These are phyloP conservation scores for Petunia secreta DNA, from an alignment of 257 asterid genomes.

Conservation along the genomic window DNA sequence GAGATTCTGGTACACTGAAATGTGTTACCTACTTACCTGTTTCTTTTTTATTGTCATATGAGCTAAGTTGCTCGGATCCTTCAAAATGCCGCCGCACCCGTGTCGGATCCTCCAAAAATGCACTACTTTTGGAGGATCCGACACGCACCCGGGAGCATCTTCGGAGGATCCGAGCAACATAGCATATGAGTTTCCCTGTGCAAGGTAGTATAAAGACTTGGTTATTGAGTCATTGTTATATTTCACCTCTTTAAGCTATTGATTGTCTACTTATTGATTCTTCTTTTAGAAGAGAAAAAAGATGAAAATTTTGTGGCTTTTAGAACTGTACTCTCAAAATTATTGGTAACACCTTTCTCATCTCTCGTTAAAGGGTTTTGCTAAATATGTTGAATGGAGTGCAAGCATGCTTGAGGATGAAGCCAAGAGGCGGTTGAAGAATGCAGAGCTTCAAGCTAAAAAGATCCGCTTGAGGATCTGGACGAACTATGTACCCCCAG, in stretches of 20 bases:
- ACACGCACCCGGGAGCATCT: too few species aligned
- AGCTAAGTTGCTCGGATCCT: too few species aligned
- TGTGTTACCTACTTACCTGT: too few species aligned
- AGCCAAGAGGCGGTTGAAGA: constrained; percentile 67
- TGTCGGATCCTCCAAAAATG: too few species aligned
- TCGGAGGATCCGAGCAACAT: too few species aligned
- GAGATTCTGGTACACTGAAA: too few species aligned
- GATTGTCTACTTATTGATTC: neutral
- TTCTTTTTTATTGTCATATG: too few species aligned
- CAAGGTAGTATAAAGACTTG: too few species aligned
- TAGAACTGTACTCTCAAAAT: constrained; percentile 71
- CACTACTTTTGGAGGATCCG: too few species aligned
- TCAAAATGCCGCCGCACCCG: too few species aligned
- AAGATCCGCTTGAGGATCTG: constrained; percentile 73
- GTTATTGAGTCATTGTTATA: too few species aligned
- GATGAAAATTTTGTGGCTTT: constrained; percentile 57
- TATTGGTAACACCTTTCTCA: constrained; percentile 73
- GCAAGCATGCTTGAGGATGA: constrained; percentile 84
- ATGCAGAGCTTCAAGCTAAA: constrained; percentile 91
- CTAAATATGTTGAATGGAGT: constrained; percentile 92
- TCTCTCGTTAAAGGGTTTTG: constrained; percentile 91
- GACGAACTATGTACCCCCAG: constrained; percentile 90
- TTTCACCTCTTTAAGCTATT: neutral
- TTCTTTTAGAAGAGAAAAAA: neutral
- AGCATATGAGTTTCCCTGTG: too few species aligned